Base-by-base conservation (phyloP, 1,139 yeast species). In the Yamadazyma siamensis region DNA sequence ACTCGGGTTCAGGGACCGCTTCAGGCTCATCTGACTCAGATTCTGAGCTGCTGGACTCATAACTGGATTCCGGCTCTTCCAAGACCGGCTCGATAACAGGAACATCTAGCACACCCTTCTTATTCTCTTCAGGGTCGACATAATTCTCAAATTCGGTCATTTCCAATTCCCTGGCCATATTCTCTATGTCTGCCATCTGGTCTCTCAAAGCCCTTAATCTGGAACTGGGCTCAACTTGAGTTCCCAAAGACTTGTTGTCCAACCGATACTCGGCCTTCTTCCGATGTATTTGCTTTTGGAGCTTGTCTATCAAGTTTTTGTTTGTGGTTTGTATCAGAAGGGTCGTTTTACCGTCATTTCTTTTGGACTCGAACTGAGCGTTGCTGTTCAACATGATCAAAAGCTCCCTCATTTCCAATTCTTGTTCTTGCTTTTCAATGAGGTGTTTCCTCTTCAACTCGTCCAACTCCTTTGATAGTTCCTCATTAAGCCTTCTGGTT, bases 391-490 rank as follows among this genome's bases (percentile, higher is more conserved):
- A 59, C 66, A 84, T 71, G 33, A 89, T 70, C 34, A 86, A 65
- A 55, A 91, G 72, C 53, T 89, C 96, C 36, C 97, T 72, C 71
- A 85, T 77, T 56, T 89, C 96, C 18, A 84, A 65, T 51, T 89
- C 97, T 47, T 83, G 94, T 42, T 82, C 81, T 51, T 88, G 96
- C 46, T 85, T 80, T 43, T 86, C 95, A 12, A 74, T 53, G 28
- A 86, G 65, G 46, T 85, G 83, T 44, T 76, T 78, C 30, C 77
- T 69, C 50, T 83, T 82, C 33, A 82, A 52, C 20, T 82, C 94
- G 26, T 80, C 84, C 25, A 87, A 59, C 42, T 89, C 95, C 8
- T 61, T 58, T 22, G 75, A 71, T 29, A 86, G 61, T 27, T 76
- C 80, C 26, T 77, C 80, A 34, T 81, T 80, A 35, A 80, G 67